phyloP scores from a whole-genome alignment of 2,329 filamentous ascomycete genomes.

The Colletotrichum kahawae region DNA sequence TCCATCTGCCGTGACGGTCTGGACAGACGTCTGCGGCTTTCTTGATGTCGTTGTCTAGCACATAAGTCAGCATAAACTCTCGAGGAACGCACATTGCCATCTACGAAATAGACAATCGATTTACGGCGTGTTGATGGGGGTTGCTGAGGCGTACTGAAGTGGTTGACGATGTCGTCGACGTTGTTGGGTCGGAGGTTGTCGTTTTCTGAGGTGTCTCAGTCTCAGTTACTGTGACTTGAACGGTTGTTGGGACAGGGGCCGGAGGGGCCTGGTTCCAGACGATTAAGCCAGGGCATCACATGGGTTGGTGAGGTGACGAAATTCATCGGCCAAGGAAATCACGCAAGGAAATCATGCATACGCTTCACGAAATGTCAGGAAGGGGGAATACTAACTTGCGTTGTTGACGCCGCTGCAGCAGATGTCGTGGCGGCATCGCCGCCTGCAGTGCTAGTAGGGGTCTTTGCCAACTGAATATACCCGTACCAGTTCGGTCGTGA shows the following conservation, averaged over 20 bases:
- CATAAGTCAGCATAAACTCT: neutral
- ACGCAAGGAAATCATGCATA: neutral
- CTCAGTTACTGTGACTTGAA: conserved; percentile 24
- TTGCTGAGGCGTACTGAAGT: conserved; percentile 14
- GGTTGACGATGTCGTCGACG: conserved; percentile 22
- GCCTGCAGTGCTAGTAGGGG: conserved; percentile 61
- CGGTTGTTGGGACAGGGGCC: conserved; percentile 26
- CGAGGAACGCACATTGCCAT: neutral
- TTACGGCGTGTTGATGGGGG: conserved; percentile 9
- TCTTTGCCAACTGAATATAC: conserved; percentile 63
- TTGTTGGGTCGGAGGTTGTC: conserved; percentile 32
- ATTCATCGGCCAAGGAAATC: conserved; percentile 18
- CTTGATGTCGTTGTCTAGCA: neutral
- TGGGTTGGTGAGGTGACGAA: conserved; percentile 1
- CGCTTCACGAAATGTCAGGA: neutral
- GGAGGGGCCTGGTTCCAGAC: conserved; percentile 28
- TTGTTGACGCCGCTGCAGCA: conserved; percentile 26
- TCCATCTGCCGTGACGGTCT: conserved; percentile 61
- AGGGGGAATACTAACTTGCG: conserved; percentile 13
- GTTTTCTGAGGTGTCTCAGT: conserved; percentile 40
- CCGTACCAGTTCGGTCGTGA: conserved; percentile 54
- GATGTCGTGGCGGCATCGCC: conserved; percentile 19
- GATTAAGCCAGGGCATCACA: conserved; percentile 21
- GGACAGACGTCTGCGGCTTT: conserved; percentile 30
- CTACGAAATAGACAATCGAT: neutral